These are phyloP conservation scores for Chrysoporthe austroafricana DNA, from an alignment of 2,329 filamentous ascomycete genomes.

Conservation along the genomic window DNA sequence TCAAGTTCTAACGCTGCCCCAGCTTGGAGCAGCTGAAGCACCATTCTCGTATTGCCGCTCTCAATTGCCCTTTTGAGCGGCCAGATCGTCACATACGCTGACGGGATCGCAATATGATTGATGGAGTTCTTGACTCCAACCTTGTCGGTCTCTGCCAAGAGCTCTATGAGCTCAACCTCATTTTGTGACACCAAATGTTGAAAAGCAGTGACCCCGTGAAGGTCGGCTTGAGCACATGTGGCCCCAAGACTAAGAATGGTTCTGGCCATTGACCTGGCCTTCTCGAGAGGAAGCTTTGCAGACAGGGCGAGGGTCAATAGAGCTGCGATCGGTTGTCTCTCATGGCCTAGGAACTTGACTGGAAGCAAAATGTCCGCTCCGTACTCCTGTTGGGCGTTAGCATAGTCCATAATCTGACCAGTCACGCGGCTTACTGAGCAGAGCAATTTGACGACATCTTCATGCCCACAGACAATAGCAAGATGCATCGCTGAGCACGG, in stretches of 20 bases:
- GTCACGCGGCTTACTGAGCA: conserved; percentile 47
- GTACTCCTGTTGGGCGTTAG: conserved; percentile 53
- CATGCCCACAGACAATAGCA: conserved; percentile 75
- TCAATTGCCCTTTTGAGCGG: conserved; percentile 61
- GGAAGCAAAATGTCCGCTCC: conserved; percentile 78
- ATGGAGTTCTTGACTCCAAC: conserved; percentile 65
- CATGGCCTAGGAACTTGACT: conserved; percentile 63
- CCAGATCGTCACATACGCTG: conserved; percentile 19
- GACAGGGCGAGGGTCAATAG: conserved; percentile 74
- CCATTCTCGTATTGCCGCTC: conserved; percentile 54
- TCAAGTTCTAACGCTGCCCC: conserved; percentile 65
- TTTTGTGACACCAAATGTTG: conserved; percentile 63
- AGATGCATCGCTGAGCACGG: conserved; percentile 76
- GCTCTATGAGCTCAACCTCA: conserved; percentile 52
- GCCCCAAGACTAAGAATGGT: conserved; percentile 72
- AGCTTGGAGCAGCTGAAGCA: conserved; percentile 63
- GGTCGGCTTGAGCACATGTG: conserved; percentile 73
- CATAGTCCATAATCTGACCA: neutral
- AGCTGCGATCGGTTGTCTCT: conserved; percentile 54
- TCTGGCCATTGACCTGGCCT: conserved; percentile 67
- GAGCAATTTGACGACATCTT: conserved; percentile 69
- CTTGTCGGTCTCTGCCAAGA: conserved; percentile 59
- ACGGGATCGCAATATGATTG: conserved; percentile 61
- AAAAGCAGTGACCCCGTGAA: conserved; percentile 65
- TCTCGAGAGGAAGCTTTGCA: conserved; percentile 63